Evolutionary conservation across 208 protist genomes (phyloP).

Genomic region (Leishmania lainsoni): DNA sequence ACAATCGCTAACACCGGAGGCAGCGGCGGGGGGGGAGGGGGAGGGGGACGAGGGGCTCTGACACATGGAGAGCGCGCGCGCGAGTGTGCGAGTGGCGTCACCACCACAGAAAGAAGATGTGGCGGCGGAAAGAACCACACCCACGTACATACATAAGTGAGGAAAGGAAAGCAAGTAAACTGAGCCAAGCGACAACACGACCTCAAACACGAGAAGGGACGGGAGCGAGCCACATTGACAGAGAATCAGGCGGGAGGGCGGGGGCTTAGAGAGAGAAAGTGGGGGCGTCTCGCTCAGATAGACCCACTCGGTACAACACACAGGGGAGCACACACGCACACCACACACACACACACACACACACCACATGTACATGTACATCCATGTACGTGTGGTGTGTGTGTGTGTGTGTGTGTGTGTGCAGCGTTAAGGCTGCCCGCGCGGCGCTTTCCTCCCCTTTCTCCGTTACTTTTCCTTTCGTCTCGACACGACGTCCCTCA

Average conservation of each 20-base stretch:
- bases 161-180: background rate
- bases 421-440: background rate
- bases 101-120: no score
- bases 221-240: background rate
- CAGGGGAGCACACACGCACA: background rate
- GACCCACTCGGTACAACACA: background rate
- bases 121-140: background rate
- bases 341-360: background rate
- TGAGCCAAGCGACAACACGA: background rate
- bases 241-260: no score
- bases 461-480: background rate
- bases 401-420: no score
- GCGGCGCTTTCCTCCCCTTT: background rate
- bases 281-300: background rate
- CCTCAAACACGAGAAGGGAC: background rate
- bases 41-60: background rate
- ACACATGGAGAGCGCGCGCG: background rate
- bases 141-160: background rate
- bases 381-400: background rate
- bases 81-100: no score
- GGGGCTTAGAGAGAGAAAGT: background rate
- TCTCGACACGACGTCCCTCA: background rate
- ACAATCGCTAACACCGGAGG: slow-evolving; percentile 2
- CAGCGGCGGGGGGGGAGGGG: background rate
- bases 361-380: background rate